These are phyloP conservation scores for Saccharomycopsis amapae DNA, from an alignment of 805 yeast genomes.

Conservation along the genomic window DNA sequence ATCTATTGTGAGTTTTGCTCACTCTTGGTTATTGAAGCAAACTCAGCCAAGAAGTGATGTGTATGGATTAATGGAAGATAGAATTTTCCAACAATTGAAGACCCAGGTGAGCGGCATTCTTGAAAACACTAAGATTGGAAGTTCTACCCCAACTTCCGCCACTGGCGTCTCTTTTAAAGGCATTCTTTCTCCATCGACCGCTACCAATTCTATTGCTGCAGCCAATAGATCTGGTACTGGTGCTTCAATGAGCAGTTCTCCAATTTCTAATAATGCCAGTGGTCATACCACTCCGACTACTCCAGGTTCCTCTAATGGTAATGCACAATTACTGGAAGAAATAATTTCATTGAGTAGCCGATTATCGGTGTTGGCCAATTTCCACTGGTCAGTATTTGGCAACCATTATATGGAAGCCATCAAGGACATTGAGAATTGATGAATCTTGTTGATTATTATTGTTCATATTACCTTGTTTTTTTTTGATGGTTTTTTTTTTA, in stretches of 20 bases:
- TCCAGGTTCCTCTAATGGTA: slow-evolving; percentile 6
- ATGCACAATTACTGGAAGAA: slow-evolving; percentile 37
- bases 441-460: too few relatives aligned
- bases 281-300: slow-evolving; percentile 14
- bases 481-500: too few relatives aligned
- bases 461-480: background rate
- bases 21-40: slow-evolving; percentile 77
- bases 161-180: background rate
- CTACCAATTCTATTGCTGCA: background rate
- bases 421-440: slow-evolving; percentile 22
- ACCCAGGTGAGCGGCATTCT: slow-evolving; percentile 28
- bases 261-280: too few relatives aligned
- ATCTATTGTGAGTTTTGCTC: slow-evolving; percentile 48
- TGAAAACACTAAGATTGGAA: slow-evolving; percentile 21
- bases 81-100: slow-evolving; percentile 46
- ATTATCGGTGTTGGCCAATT: slow-evolving; percentile 57
- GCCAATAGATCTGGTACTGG: slow-evolving; percentile 9
- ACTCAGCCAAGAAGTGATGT: slow-evolving; percentile 78
- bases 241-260: slow-evolving; percentile 17
- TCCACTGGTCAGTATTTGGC: slow-evolving; percentile 83
- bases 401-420: slow-evolving; percentile 48
- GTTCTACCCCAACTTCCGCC: slow-evolving; percentile 5
- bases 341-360: slow-evolving; percentile 51
- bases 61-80: slow-evolving; percentile 66
- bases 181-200: slow-evolving; percentile 1